Evolutionary conservation across 176 grass and related monocot genomes (phyloP).

Genomic region (Phoenix dactylifera): DNA sequence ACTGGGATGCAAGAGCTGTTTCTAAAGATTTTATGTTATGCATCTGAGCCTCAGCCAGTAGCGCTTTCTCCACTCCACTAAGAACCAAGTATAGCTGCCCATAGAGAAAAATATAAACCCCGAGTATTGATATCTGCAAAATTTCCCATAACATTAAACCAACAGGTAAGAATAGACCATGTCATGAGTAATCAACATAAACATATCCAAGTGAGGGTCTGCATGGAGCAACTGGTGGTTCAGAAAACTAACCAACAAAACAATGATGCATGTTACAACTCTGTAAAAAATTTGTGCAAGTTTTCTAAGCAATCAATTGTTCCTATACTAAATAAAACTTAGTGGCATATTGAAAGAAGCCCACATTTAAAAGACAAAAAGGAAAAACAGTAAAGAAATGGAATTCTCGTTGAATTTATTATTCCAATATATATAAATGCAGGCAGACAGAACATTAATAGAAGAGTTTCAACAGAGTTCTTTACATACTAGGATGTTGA

Average conservation of each 20-base stretch:
- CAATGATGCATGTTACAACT: no score
- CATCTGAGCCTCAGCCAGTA: constrained; percentile 55
- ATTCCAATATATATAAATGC: no score
- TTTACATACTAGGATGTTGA: constrained; percentile 77
- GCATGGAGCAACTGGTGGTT: no score
- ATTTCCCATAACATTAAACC: neutral
- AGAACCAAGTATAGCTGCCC: constrained; percentile 93
- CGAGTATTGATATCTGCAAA: constrained; percentile 79
- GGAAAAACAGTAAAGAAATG: no score
- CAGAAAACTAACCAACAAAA: no score
- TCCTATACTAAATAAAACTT: no score
- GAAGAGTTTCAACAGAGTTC: constrained; percentile 1
- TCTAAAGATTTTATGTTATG: constrained; percentile 85
- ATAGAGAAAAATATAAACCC: constrained; percentile 89
- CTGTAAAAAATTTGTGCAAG: no score
- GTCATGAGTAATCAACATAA: neutral
- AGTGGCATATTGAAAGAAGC: no score
- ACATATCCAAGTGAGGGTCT: neutral
- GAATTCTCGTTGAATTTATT: no score
- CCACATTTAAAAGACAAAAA: no score
- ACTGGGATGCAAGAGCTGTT: constrained; percentile 95
- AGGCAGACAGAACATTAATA: neutral
- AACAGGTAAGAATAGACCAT: neutral
- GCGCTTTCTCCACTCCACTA: constrained; percentile 63
- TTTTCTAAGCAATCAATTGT: no score